These are phyloP conservation scores for Pythium scleroteichum DNA, from an alignment of 352 stramenopile genomes.

Conservation along the genomic window DNA sequence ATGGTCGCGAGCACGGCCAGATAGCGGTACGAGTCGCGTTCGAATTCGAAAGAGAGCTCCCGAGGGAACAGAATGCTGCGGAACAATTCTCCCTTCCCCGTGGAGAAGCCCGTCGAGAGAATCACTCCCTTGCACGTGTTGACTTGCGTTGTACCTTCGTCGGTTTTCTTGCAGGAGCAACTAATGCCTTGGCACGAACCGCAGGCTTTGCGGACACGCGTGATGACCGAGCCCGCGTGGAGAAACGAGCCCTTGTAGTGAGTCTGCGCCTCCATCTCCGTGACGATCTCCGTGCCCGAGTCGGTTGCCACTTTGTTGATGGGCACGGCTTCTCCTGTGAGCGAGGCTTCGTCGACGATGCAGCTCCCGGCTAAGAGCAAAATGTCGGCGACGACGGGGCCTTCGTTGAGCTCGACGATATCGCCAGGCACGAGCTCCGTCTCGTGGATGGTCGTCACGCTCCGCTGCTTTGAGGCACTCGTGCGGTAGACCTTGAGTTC, in stretches of 20 bases:
- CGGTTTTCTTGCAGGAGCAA: no score
- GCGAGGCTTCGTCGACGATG: constrained; percentile 43
- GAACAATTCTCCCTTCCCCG: constrained; percentile 69
- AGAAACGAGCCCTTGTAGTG: constrained; percentile 38
- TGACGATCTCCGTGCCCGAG: constrained; percentile 21
- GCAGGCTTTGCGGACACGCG: constrained; percentile 18
- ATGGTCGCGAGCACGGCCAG: constrained; percentile 43
- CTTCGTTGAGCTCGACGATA: constrained; percentile 38
- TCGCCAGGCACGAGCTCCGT: constrained; percentile 52
- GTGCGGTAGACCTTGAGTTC: constrained; percentile 36
- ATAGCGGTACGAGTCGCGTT: constrained; percentile 70
- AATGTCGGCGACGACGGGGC: constrained; percentile 39
- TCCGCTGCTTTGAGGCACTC: background rate
- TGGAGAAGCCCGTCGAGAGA: constrained; percentile 63
- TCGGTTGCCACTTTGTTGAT: constrained; percentile 41
- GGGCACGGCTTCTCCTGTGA: constrained; percentile 50
- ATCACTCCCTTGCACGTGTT: constrained; percentile 48
- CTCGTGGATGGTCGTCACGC: constrained; percentile 27
- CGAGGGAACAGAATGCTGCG: constrained; percentile 66
- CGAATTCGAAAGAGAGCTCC: constrained; percentile 56
- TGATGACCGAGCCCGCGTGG: constrained; percentile 38
- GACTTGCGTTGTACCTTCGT: no score
- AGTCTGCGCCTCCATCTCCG: constrained; percentile 28
- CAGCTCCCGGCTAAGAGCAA: constrained; percentile 43
- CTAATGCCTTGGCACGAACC: background rate